Conservation (phyloP, 805 yeast genomes). For the Nematodospora valgi region DNA sequence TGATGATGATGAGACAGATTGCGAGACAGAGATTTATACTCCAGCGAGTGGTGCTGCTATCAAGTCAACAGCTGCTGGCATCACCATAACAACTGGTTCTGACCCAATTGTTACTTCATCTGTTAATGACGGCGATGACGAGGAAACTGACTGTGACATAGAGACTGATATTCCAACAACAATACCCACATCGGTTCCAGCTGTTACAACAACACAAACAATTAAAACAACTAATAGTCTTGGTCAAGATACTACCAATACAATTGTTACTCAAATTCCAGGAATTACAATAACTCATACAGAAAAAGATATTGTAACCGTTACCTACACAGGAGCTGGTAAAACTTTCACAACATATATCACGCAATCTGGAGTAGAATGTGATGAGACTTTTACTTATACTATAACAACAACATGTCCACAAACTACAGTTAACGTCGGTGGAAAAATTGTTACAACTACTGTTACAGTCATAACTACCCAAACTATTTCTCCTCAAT, state of each 20-base stretch:
- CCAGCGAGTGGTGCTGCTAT: not conserved
- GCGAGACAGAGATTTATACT: not conserved
- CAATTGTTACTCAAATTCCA: not conserved
- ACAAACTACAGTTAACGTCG: slow-evolving; percentile 3
- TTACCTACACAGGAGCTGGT: slow-evolving; percentile 6
- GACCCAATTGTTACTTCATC: not conserved
- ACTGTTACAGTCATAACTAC: slow-evolving; percentile 5
- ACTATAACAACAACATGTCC: slow-evolving; percentile 5
- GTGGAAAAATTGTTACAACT: slow-evolving; percentile 6
- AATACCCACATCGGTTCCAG: not conserved
- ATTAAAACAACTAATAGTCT: slow-evolving; percentile 1
- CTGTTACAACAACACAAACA: slow-evolving; percentile 2
- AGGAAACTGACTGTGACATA: slow-evolving; percentile 2
- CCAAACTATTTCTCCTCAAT: slow-evolving; percentile 5
- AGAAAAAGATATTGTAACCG: slow-evolving; percentile 3
- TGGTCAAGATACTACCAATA: slow-evolving; percentile 1
- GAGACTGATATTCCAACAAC: no score
- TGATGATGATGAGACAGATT: slow-evolving; percentile 2
- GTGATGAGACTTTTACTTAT: slow-evolving; percentile 2
- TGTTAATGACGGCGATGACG: slow-evolving; percentile 2
- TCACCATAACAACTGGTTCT: not conserved
- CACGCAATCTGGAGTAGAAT: slow-evolving; percentile 4
- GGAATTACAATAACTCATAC: not conserved
- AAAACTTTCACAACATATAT: slow-evolving; percentile 7
- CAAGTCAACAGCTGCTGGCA: not conserved